These are phyloP conservation scores for Picea abies DNA, from an alignment of 83 land plant genomes.

Conservation along the genomic window DNA sequence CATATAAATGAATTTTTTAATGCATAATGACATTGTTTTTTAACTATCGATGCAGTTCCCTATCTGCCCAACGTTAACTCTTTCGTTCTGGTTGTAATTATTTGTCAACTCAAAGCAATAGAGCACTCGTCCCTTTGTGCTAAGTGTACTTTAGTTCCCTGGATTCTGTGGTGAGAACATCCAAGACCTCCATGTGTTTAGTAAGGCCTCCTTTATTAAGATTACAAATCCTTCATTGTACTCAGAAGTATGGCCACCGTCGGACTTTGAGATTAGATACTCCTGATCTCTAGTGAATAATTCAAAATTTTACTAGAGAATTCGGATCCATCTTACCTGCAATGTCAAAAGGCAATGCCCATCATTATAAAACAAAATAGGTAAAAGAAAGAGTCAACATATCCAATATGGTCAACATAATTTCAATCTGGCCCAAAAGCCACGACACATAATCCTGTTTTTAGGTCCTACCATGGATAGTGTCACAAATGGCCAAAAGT, in stretches of 20 bases:
- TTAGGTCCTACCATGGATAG: no score
- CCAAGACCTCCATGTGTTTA: slow-evolving; percentile 77
- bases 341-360: slow-evolving; percentile 3
- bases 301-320: slow-evolving; percentile 85
- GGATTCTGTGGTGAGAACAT: slow-evolving; percentile 68
- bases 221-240: slow-evolving; percentile 97
- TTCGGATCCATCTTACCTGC: slow-evolving; percentile 96
- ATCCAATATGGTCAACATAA: no score
- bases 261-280: slow-evolving; percentile 58
- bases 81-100: slow-evolving; percentile 43
- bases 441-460: no score
- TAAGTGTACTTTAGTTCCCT: slow-evolving; percentile 44
- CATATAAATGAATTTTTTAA: no score
- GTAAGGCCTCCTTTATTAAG: slow-evolving; percentile 52
- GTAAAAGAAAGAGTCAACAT: no score
- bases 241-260: slow-evolving; percentile 44
- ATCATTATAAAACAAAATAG: not conserved
- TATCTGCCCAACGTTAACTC: slow-evolving; percentile 52
- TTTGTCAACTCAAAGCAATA: slow-evolving; percentile 88
- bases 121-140: slow-evolving; percentile 59
- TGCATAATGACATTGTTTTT: not conserved
- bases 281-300: slow-evolving; percentile 86
- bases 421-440: no score
- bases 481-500: no score
- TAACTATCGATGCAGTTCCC: not conserved